Conservation (phyloP, 768 basidiomycete species). For the Tylopilus sp. region DNA sequence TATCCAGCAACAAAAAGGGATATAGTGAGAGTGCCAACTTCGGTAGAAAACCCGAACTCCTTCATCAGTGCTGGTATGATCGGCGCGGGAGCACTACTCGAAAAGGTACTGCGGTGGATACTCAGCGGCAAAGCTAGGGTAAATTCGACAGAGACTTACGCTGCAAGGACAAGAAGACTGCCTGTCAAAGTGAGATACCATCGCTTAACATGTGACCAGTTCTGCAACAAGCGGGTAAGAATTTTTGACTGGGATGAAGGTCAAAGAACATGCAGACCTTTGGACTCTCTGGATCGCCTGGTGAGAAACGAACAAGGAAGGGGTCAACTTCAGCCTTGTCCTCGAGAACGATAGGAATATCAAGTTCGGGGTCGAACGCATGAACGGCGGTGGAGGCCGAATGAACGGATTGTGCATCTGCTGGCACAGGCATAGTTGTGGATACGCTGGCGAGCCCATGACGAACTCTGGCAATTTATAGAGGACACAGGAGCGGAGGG, state of each 20-base stretch:
- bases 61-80: slow-evolving; percentile 42
- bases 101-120: slow-evolving; percentile 47
- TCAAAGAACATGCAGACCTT: slow-evolving; percentile 29
- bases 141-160: slow-evolving; percentile 34
- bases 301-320: slow-evolving; percentile 30
- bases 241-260: background rate
- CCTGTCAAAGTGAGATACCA: slow-evolving; percentile 53
- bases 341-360: slow-evolving; percentile 5
- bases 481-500: background rate
- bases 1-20: slow-evolving; percentile 70
- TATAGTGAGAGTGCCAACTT: slow-evolving; percentile 52
- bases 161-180: slow-evolving; percentile 52
- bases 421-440: slow-evolving; percentile 9
- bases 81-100: slow-evolving; percentile 57
- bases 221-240: slow-evolving; percentile 32
- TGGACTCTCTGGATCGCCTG: slow-evolving; percentile 44
- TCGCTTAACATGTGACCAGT: slow-evolving; percentile 43
- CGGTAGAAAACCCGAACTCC: slow-evolving; percentile 47
- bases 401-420: slow-evolving; percentile 13
- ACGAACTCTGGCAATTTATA: slow-evolving; percentile 10
- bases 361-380: slow-evolving; percentile 11
- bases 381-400: slow-evolving; percentile 14
- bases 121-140: background rate
- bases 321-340: slow-evolving; percentile 22
- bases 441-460: background rate